Evolutionary conservation across 108 stramenopile species (phyloP), one percentile per base, ranked within the genome.

Genomic region (Fistulifera solaris): DNA sequence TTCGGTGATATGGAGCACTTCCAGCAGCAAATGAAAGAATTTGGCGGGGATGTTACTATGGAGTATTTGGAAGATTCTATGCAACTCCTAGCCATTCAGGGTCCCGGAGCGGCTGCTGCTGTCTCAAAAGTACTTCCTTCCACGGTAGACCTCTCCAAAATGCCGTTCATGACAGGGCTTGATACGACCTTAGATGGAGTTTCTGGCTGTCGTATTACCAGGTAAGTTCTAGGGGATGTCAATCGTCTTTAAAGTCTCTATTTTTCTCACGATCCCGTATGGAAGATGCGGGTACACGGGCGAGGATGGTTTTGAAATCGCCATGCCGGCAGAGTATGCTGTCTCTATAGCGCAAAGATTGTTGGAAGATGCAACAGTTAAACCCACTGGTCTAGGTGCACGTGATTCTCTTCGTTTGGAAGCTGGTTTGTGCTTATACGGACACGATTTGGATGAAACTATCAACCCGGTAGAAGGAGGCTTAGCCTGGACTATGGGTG

Each of bases 231-330:
- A n/a, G n/a, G n/a, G n/a, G n/a, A n/a, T n/a, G n/a, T n/a, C n/a
- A n/a, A n/a, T n/a, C n/a, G n/a, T n/a, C n/a, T n/a, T 50, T 35
- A 43, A 18, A 57, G 23, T 19, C 21, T 25, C 0, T 6, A 25
- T 4, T 25, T 21, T 15, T 48, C 28, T 8, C 44, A 16, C 27
- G 13, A 18, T 59, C 21, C 15, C 52, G 11, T 24, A 14, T 28
- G 27, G 12, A 61, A 89, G 98, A 64, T 99, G 99, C 68, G 99
- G 99, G 13, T 99, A 99, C 77, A 99, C 99, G 8, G 99, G 99
- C 15, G 99, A 99, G 67, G 99, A 99, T 64, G 99, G 99, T 16
- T 99, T 98, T 63, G 98, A 99, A 82, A 70, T 99, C 42, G 78
- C 89, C 49, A 87, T 98, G 62, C 81, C 93, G 4, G 70, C 83